Evolutionary conservation across 108 stramenopile species (phyloP), one percentile per base, ranked within the genome.

Genomic region (Skeletonema potamos): DNA sequence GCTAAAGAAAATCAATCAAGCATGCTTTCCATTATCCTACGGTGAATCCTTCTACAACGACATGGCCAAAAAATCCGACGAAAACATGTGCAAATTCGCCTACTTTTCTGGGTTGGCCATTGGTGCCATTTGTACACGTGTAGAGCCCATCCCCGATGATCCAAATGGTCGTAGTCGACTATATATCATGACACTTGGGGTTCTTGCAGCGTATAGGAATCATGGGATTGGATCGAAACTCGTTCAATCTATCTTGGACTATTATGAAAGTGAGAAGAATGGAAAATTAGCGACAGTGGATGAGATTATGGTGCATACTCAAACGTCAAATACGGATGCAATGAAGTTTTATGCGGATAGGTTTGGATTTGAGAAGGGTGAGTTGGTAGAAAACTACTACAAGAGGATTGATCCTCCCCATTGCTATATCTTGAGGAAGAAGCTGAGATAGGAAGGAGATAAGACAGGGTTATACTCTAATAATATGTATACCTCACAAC

Each of bases 141-240:
- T 95, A 15, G 92, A 96, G 64, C 64, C 66, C 54, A 62, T 81
- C 26, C 62, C 68, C 9, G 75, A 82, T 55, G 34, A 68, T 36
- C 62, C 41, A 44, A 73, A 72, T 7, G 79, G 72, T 20, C 51
- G 79, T 48, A 51, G 74, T 30, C 82, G 86, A 57, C 70, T 98
- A 20, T 99, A 99, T 82, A 97, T 99, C 15, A 97, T 98, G 97
- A 99, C 97, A 18, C 77, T 99, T 9, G 96, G 90, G n/a, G 97
- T 97, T 7, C 80, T 98, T 28, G 94, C 97, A 3, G 85, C 96
- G 30, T 98, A 96, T 72, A 86, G 98, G 36, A 87, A 97, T 28
- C 76, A 87, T 22, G 88, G 83, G 2, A 92, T 99, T 62, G 98
- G 98, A 17, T 83, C 90, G 27, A 89, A 96, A 64, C 82, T 99